A percentile compares a stretch with the other conserved stretches of the same genome.
Evolutionary conservation across 495 filamentous ascomycete genomes (phyloP).

Genomic region (Penicillium coffeae): DNA sequence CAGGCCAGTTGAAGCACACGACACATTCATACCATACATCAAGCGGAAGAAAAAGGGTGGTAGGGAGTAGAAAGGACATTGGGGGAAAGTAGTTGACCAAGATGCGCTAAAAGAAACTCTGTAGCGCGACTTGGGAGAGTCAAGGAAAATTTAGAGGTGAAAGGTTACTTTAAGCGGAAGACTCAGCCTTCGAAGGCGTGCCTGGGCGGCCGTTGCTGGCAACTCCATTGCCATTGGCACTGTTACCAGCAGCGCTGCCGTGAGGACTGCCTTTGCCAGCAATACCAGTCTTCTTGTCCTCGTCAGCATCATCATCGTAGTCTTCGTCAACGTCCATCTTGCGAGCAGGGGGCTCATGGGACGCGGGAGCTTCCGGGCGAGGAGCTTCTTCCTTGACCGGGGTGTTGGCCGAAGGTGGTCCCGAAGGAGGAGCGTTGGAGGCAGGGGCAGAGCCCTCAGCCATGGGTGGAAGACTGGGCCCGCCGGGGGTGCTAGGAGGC

Average conservation of each 20-base stretch:
- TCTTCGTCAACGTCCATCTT: slow-evolving; percentile 98
- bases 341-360: slow-evolving; percentile 76
- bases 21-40: slow-evolving; percentile 31
- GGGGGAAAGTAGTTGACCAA: slow-evolving; percentile 11
- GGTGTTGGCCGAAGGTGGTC: slow-evolving; percentile 40
- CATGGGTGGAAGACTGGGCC: slow-evolving; percentile 54
- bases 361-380: slow-evolving; percentile 53
- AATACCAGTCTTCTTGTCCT: slow-evolving; percentile 62
- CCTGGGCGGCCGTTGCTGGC: slow-evolving; percentile 25
- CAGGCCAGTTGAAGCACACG: slow-evolving; percentile 10
- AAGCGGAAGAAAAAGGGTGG: slow-evolving; percentile 13
- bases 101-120: slow-evolving; percentile 2
- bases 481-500: slow-evolving; percentile 50
- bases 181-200: slow-evolving; percentile 34
- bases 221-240: slow-evolving; percentile 28
- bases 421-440: slow-evolving; percentile 58
- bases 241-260: slow-evolving; percentile 33
- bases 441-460: slow-evolving; percentile 49
- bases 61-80: slow-evolving; percentile 13
- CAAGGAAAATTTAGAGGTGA: not conserved
- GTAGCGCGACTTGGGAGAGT: not conserved
- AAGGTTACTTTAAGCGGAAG: slow-evolving; percentile 24
- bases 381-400: slow-evolving; percentile 44
- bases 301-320: slow-evolving; percentile 84
- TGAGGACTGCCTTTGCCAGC: slow-evolving; percentile 41